Percentiles rank a stretch among this genome's conserved stretches.
These are phyloP conservation scores for Huntiella savannae DNA, from an alignment of 2,329 filamentous ascomycete species.

Conservation along the genomic window DNA sequence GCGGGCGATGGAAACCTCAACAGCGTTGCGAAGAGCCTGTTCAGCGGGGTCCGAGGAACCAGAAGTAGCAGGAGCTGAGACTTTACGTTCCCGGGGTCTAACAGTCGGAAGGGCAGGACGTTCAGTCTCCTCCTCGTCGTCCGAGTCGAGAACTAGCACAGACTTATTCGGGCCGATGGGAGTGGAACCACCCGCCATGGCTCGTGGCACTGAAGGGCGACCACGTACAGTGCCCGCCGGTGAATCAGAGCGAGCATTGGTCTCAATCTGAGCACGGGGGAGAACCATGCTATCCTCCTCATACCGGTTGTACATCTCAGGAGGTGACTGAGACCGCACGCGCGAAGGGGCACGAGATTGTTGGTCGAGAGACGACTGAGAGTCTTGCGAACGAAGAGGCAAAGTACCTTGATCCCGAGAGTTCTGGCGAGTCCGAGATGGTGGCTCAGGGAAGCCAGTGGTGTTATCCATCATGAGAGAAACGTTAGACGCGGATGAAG, in stretches of 20 bases:
- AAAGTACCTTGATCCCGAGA: neutral
- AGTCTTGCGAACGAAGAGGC: neutral
- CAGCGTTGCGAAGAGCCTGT: constrained; percentile 31
- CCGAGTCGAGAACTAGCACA: constrained; percentile 24
- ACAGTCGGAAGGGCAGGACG: neutral
- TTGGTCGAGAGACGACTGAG: too few species aligned
- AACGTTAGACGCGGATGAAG: neutral
- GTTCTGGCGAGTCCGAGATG: neutral
- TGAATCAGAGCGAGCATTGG: neutral
- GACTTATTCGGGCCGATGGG: constrained; percentile 19
- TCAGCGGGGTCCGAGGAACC: constrained; percentile 23
- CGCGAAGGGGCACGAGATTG: constrained; percentile 1
- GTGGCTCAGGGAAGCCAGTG: constrained; percentile 6
- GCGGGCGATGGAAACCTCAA: constrained; percentile 47
- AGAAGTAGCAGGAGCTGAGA: constrained; percentile 14
- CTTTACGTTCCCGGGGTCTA: too few species aligned
- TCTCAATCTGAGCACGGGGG: neutral
- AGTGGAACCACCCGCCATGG: neutral
- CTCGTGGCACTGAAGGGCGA: constrained; percentile 1
- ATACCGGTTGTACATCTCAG: neutral
- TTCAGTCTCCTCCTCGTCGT: constrained; percentile 16
- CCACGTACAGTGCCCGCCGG: neutral
- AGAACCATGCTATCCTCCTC: neutral
- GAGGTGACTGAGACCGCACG: constrained; percentile 2
- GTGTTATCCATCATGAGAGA: constrained; percentile 7